These are phyloP conservation scores for Lojkania enalia DNA, from an alignment of 2,329 filamentous ascomycete species.

Conservation along the genomic window DNA sequence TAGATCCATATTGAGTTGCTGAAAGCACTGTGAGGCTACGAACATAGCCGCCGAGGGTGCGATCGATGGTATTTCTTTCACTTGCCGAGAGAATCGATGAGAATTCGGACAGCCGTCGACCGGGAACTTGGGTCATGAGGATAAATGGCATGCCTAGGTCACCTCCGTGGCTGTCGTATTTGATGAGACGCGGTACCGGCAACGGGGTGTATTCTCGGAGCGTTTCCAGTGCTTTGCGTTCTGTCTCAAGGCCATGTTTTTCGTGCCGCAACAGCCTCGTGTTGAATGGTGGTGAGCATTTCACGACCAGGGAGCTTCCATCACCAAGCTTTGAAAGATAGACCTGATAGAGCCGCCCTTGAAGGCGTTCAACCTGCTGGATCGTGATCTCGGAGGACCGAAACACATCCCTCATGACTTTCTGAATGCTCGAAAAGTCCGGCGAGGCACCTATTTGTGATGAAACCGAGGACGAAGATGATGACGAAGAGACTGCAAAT, in stretches of 20 bases:
- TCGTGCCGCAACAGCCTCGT: slow-evolving; percentile 50
- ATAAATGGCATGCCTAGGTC: slow-evolving; percentile 38
- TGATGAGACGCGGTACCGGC: slow-evolving; percentile 46
- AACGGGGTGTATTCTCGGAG: slow-evolving; percentile 42
- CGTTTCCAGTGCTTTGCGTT: slow-evolving; percentile 44
- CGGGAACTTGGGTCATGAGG: slow-evolving; percentile 38
- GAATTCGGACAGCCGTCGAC: slow-evolving; percentile 38
- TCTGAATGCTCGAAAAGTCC: slow-evolving; percentile 41
- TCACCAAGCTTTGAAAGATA: slow-evolving; percentile 47
- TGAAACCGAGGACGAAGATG: slow-evolving; percentile 28
- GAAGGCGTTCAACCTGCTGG: slow-evolving; percentile 40
- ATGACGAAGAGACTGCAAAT: slow-evolving; percentile 29
- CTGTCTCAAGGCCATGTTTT: slow-evolving; percentile 45
- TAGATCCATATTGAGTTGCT: slow-evolving; percentile 55
- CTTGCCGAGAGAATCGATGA: slow-evolving; percentile 35
- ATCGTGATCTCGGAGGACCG: slow-evolving; percentile 37
- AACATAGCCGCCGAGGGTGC: slow-evolving; percentile 46
- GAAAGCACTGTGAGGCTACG: slow-evolving; percentile 51
- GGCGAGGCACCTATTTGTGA: slow-evolving; percentile 25
- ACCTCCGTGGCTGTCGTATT: slow-evolving; percentile 39
- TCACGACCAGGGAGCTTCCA: slow-evolving; percentile 46
- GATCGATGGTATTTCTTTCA: slow-evolving; percentile 45
- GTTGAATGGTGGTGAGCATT: slow-evolving; percentile 45
- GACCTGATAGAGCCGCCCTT: slow-evolving; percentile 44
- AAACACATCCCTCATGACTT: slow-evolving; percentile 35